phyloP scores from a whole-genome alignment of 2,329 filamentous ascomycete genomes.

The Diaporthe humulicola region DNA sequence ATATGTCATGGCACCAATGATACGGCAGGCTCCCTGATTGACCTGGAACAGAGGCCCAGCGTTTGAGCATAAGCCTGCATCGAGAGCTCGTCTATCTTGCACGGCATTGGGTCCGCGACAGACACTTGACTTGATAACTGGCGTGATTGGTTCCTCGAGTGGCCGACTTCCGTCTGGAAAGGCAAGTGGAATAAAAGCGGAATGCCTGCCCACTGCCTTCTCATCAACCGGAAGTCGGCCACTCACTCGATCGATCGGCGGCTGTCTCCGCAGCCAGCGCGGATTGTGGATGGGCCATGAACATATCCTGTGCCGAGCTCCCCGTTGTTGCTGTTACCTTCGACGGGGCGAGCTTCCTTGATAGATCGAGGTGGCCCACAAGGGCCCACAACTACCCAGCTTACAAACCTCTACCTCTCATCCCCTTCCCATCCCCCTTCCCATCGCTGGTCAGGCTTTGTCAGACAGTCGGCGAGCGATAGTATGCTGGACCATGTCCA shows the following conservation, averaged over 20 bases:
- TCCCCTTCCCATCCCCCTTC: not conserved
- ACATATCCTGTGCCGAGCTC: not conserved
- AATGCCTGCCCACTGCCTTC: not conserved
- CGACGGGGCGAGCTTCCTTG: not conserved
- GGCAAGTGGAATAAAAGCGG: not conserved
- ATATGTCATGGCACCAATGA: not conserved
- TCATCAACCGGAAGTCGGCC: constrained; percentile 10
- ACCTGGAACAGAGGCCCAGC: not conserved
- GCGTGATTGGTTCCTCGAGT: not conserved
- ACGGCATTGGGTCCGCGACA: not conserved
- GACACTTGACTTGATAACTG: not conserved
- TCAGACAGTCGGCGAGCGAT: too few relatives aligned
- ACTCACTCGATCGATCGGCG: constrained; percentile 4
- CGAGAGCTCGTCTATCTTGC: not conserved
- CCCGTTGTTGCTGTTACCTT: constrained; percentile 7
- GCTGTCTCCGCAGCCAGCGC: not conserved
- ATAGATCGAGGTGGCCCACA: constrained; percentile 1
- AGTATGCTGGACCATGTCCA: not conserved
- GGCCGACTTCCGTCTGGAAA: not conserved
- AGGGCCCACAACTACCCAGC: not conserved
- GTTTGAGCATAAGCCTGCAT: not conserved
- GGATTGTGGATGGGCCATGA: not conserved
- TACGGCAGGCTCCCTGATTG: not conserved
- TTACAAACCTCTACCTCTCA: not conserved
- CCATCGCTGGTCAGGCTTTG: not conserved